Percentiles rank a stretch among this genome's conserved stretches.
Evolutionary conservation across 1,284 basidiomycete species (phyloP).

Genomic region (Sporisorium iseilematis-ciliati): DNA sequence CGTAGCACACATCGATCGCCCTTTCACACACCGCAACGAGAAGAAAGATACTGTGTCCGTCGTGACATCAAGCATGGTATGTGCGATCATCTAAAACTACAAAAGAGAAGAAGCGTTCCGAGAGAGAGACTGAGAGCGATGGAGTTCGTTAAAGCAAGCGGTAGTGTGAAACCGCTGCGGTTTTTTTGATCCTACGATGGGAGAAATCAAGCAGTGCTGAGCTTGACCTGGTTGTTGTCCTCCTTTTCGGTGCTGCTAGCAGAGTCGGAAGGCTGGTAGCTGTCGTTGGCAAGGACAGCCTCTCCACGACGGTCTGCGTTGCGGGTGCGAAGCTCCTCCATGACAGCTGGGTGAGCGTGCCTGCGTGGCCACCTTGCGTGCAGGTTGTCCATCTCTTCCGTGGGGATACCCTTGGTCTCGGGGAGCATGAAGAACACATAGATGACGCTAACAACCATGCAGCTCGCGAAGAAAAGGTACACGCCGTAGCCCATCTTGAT

Average conservation of each 20-base stretch:
- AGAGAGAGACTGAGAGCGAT: background rate
- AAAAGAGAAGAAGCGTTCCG: background rate
- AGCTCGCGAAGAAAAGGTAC: slow-evolving; percentile 77
- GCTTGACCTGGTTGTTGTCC: slow-evolving; percentile 32
- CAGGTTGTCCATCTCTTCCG: slow-evolving; percentile 76
- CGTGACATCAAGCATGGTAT: background rate
- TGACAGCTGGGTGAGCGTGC: slow-evolving; percentile 21
- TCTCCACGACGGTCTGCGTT: slow-evolving; percentile 26
- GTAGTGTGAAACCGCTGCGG: background rate
- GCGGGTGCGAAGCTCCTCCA: slow-evolving; percentile 34
- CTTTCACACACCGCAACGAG: too few relatives aligned
- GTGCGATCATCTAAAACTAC: slow-evolving; percentile 11
- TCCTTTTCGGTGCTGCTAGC: slow-evolving; percentile 21
- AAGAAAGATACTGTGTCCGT: background rate
- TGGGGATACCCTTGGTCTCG: slow-evolving; percentile 80
- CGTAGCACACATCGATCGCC: too few relatives aligned
- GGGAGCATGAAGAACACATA: slow-evolving; percentile 75
- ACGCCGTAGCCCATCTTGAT: slow-evolving; percentile 72
- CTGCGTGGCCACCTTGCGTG: slow-evolving; percentile 30
- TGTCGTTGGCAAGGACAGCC: slow-evolving; percentile 10
- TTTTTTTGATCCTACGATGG: background rate
- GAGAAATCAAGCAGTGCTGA: slow-evolving; percentile 19
- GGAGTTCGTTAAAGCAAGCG: background rate
- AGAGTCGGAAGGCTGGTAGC: slow-evolving; percentile 5
- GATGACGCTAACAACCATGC: slow-evolving; percentile 77